Base-by-base conservation (phyloP, 139 green algal species). In the Pseudopediastrum boryanum region DNA sequence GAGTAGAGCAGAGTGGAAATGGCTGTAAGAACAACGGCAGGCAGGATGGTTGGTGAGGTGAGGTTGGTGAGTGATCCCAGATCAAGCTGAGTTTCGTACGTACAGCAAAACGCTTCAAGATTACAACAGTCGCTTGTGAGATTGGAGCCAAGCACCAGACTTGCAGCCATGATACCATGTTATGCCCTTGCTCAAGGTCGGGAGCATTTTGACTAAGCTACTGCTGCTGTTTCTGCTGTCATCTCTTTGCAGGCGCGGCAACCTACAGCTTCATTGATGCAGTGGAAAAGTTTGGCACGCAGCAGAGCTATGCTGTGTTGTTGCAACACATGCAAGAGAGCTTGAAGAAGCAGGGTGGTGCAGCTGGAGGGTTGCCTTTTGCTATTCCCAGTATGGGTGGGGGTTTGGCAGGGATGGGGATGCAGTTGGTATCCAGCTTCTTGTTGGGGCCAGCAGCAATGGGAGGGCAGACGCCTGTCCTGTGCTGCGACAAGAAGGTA, bases 401-500 rank as follows among this genome's bases (percentile, higher is more conserved):
- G 29, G n/a, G 79, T 10, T 6, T 73, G 5, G 39, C 62, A 29
- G 73, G 76, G n/a, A 52, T 62, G 35, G 27, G 81, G 23, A 58
- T 48, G 21, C 75, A 73, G 27, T 56, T 80, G 36, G 39, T 87
- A 21, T 12, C 85, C 1, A 75, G 43, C 35, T 69, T 83, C 61
- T 41, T 91, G 78, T 36, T 87, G 75, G 83, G 80, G 16, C 21
- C 46, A 19, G 38, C 76, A 31, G 75, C 58, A n/a, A 31, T 85
- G 25, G 67, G 79, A 16, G 82, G 80, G 29, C 89, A 93, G 82
- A 85, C 78, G 36, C 89, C 89, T 2, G 75, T 89, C 42, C 79
- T 93, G 21, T 86, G 61, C 35, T 89, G 84, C 44, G 87, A 90
- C 66, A 81, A 86, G 35, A 75, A 77, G 29, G 71, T 92, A 23